A percentile compares a stretch with the other conserved stretches of the same genome.
These are phyloP conservation scores for Backusella australiensis DNA, from an alignment of 192 early-diverging fungal genomes.

Conservation along the genomic window DNA sequence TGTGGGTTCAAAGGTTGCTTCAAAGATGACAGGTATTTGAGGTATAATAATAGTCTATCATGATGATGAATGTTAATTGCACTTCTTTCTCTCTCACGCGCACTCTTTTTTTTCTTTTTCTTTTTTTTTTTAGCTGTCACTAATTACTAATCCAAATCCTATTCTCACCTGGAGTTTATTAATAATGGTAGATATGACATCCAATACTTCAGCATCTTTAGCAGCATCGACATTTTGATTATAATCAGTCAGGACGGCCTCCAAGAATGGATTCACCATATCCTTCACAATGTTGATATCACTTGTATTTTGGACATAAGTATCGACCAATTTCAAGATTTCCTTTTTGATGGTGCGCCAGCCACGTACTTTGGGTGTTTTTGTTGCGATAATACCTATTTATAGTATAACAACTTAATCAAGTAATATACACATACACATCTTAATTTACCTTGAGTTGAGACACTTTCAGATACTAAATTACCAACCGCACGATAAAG, in stretches of 20 bases:
- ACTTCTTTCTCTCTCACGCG: too few relatives aligned
- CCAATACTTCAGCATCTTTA: conserved; percentile 96
- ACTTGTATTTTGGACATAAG: conserved; percentile 83
- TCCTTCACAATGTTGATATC: conserved; percentile 78
- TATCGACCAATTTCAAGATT: conserved; percentile 86
- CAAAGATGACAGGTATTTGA: conserved; percentile 82
- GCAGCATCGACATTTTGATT: conserved; percentile 85
- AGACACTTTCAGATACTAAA: conserved; percentile 77
- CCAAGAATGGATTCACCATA: conserved; percentile 88
- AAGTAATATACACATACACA: too few relatives aligned
- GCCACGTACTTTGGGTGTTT: conserved; percentile 87
- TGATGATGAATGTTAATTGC: background rate
- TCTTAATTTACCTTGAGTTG: conserved; percentile 48
- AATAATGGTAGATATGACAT: conserved; percentile 87
- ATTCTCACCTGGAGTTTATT: conserved; percentile 50
- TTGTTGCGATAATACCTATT: conserved; percentile 72
- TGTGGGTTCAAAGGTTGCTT: conserved; percentile 94
- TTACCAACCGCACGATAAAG: conserved; percentile 90
- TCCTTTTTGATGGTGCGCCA: conserved; percentile 97
- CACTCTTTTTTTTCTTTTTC: too few relatives aligned
- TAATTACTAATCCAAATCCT: too few relatives aligned
- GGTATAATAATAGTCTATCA: conserved; percentile 71
- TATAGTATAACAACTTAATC: background rate
- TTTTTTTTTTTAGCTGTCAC: background rate
- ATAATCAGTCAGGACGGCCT: conserved; percentile 89